Conservation (phyloP, 1,284 basidiomycete genomes). For the Sporisorium graminicola region DNA sequence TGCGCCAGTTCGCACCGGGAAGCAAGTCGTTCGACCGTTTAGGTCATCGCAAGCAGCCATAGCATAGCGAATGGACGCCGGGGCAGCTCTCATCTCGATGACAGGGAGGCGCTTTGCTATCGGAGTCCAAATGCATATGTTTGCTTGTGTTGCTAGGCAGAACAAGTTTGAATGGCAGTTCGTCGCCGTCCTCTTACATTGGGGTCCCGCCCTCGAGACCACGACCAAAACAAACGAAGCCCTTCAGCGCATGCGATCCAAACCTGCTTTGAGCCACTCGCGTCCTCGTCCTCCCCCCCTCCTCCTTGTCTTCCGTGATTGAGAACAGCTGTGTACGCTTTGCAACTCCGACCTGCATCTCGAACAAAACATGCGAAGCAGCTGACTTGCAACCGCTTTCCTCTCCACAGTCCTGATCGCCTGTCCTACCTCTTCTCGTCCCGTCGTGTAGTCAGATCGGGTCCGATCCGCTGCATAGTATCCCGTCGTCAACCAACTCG, state of each 20-base stretch:
- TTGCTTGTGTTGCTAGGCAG: neutral
- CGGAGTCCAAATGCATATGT: conserved; percentile 2
- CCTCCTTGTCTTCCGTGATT: neutral
- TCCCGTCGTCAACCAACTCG: neutral
- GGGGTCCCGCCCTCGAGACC: conserved; percentile 7
- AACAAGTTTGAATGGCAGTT: neutral
- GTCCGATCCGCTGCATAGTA: conserved; percentile 18
- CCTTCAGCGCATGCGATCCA: neutral
- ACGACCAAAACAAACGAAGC: conserved; percentile 5
- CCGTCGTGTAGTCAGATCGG: conserved; percentile 14
- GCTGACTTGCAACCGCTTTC: neutral
- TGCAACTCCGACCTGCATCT: conserved; percentile 32
- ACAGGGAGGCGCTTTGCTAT: neutral
- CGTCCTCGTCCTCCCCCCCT: neutral
- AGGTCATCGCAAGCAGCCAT: neutral
- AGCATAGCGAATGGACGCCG: conserved; percentile 5
- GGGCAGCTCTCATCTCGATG: neutral
- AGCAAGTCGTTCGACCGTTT: neutral
- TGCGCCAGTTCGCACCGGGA: neutral
- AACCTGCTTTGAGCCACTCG: neutral
- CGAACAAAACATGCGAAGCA: conserved; percentile 24
- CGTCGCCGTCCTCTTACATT: neutral
- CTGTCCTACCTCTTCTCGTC: neutral
- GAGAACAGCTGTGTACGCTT: neutral
- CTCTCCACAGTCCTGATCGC: too few relatives aligned